Base-by-base conservation (phyloP, 2,329 filamentous ascomycete species). In the Sporothrix brunneoviolacea region DNA sequence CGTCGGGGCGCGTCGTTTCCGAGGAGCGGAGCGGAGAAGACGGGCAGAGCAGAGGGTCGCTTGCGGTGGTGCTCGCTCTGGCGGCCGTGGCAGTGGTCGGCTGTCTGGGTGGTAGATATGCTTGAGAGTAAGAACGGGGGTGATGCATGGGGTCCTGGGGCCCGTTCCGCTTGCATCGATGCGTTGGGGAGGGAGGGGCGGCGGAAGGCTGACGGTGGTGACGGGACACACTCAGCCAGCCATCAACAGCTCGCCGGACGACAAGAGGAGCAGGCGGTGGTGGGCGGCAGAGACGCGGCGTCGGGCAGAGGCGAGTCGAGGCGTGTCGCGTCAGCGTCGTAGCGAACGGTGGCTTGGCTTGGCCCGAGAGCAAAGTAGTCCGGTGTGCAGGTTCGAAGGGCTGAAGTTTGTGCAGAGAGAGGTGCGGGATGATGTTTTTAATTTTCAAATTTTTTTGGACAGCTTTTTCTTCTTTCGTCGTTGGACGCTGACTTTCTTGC, bases 121-220 rank as follows among this genome's bases (percentile, higher is more conserved):
- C 15, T 39, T 12, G 24, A 13, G 18, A 16, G 36, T 12, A 40
- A 13, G 41, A 18, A 48, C 6, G 32, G 33, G 9, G 28, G 33
- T 46, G 35, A 30, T 44, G 48, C 50, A 55, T 48, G 45, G 35
- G 53, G 30, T 54, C 16, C 48, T 41, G 43, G 38, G 19, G 48
- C 35, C 49, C 48, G 55, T 53, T 54, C 50, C 32, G 48, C 48
- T 56, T 50, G 52, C 55, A 57, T 57, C 48, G 48, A 56, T 53
- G 43, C 50, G 47, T 41, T 47, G 22, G 49, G 24, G 22, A 9
- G n/a, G 35, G 27, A n/a, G 12, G 35, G 30, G 35, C 12, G 10
- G 21, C n/a, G 13, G 32, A 18, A 12, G 15, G 32, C 32, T 16
- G 28, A 18, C 16, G 13, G 4, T 27, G 16, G 24, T 21, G 33